Evolutionary conservation across 306 rosid species (phyloP).

Genomic region (Corylus americana): DNA sequence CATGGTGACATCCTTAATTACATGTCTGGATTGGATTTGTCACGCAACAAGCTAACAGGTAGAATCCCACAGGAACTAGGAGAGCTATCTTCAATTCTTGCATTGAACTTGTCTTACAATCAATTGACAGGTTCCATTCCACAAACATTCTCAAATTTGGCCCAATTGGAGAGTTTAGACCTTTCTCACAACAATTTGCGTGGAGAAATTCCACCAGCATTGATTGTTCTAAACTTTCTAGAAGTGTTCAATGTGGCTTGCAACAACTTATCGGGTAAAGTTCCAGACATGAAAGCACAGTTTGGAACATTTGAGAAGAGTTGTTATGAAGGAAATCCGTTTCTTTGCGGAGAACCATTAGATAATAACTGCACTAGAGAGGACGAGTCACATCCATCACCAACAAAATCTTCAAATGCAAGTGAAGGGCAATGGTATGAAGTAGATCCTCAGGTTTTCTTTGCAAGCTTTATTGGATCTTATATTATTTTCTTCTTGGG

Average conservation of each 20-base stretch:
- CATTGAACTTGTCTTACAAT: slow-evolving; percentile 17
- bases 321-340: slow-evolving; percentile 10
- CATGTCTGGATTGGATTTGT: too few relatives aligned
- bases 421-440: too few relatives aligned
- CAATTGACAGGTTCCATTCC: slow-evolving; percentile 7
- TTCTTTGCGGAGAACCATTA: slow-evolving; percentile 12
- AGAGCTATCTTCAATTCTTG: neutral
- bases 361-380: too few relatives aligned
- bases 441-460: too few relatives aligned
- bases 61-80: too few relatives aligned
- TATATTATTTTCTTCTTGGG: too few relatives aligned
- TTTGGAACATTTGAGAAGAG: neutral
- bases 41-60: too few relatives aligned
- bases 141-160: neutral
- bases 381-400: too few relatives aligned
- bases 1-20: too few relatives aligned
- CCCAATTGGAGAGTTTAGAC: slow-evolving; percentile 11
- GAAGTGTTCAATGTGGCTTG: slow-evolving; percentile 4
- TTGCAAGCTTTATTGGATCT: too few relatives aligned
- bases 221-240: neutral
- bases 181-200: slow-evolving; percentile 14
- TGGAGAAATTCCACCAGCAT: slow-evolving; percentile 8
- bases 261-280: slow-evolving; percentile 16
- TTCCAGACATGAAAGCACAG: neutral
- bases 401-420: too few relatives aligned